These are phyloP conservation scores for Colletotrichum sp. DNA, from an alignment of 2,329 filamentous ascomycete genomes.

Conservation along the genomic window DNA sequence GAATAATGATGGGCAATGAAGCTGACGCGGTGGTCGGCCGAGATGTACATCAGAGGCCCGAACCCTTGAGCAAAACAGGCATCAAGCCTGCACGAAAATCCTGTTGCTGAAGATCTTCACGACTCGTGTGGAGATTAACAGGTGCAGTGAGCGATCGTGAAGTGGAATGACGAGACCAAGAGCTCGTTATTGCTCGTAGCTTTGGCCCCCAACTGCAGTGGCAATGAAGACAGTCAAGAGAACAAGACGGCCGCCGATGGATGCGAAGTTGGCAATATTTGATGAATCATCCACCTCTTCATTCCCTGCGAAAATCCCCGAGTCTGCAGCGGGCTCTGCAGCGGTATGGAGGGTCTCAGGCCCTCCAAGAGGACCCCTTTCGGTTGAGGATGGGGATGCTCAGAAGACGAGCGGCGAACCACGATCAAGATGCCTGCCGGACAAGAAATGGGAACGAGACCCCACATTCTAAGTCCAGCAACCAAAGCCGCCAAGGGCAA, in stretches of 20 bases:
- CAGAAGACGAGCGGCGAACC: constrained; percentile 2
- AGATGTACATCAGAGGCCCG: background rate
- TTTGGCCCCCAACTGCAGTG: background rate
- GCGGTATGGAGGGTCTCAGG: constrained; percentile 15
- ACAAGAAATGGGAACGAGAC: background rate
- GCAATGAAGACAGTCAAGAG: background rate
- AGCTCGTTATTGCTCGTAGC: background rate
- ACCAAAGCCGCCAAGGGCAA: constrained; percentile 6
- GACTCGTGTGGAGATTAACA: background rate
- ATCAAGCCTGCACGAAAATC: background rate
- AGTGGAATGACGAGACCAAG: background rate
- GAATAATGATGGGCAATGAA: background rate
- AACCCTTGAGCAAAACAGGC: background rate
- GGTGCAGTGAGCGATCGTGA: background rate
- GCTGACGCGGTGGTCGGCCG: constrained; percentile 1
- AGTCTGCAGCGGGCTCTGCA: constrained; percentile 20
- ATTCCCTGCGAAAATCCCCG: constrained; percentile 18
- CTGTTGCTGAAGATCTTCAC: background rate
- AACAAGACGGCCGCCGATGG: background rate
- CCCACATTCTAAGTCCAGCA: background rate
- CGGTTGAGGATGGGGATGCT: constrained; percentile 10
- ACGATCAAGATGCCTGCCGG: constrained; percentile 8
- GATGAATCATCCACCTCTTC: constrained; percentile 3
- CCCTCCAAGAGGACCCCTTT: constrained; percentile 1
- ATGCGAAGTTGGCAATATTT: background rate